These are phyloP conservation scores for Vigna nakashimae DNA, from an alignment of 306 rosid species.

Conservation along the genomic window DNA sequence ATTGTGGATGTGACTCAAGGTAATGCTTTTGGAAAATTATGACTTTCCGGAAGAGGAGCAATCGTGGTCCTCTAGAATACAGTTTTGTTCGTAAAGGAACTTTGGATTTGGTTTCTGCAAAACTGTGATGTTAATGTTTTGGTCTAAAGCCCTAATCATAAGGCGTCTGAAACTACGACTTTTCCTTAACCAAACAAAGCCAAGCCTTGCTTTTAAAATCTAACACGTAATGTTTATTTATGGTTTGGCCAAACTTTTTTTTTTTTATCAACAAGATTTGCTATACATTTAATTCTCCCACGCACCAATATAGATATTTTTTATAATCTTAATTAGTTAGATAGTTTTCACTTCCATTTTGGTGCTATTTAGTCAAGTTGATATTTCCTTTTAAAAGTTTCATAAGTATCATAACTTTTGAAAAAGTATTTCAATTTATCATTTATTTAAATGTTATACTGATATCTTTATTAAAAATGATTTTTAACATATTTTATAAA, in stretches of 20 bases:
- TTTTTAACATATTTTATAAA: too few species aligned
- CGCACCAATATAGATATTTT: too few species aligned
- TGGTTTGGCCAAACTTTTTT: background rate
- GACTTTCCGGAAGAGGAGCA: background rate
- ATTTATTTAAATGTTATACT: too few species aligned
- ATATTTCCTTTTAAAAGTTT: too few species aligned
- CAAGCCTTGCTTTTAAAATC: background rate
- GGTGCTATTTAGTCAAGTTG: too few species aligned
- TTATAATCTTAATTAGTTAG: too few species aligned
- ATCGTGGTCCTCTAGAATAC: background rate
- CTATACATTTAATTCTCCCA: background rate
- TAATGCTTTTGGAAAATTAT: constrained; percentile 2
- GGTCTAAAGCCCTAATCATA: too few species aligned
- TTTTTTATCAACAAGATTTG: background rate
- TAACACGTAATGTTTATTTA: background rate
- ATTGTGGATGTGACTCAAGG: background rate
- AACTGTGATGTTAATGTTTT: background rate
- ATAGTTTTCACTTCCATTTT: too few species aligned
- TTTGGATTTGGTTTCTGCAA: background rate
- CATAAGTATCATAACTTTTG: too few species aligned
- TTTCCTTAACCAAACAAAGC: background rate
- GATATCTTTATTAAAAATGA: too few species aligned
- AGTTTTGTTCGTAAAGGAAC: background rate
- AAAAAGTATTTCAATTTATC: too few species aligned
- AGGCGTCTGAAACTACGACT: background rate